These are phyloP conservation scores for Kodamaea hsintzibuensis DNA, from an alignment of 805 yeast species.

Conservation along the genomic window DNA sequence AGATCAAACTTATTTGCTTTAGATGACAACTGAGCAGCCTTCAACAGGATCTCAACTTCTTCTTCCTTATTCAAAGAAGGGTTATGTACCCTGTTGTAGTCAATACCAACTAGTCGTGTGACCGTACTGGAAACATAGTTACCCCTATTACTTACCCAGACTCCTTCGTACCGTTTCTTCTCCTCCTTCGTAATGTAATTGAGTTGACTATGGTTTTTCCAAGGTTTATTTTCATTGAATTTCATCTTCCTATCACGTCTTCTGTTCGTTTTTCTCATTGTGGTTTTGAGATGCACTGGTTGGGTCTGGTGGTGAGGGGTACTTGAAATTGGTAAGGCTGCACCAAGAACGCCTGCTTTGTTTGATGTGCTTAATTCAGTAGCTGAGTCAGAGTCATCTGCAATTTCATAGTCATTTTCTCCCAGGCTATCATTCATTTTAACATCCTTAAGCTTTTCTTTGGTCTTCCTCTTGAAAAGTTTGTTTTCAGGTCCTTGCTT, in stretches of 20 bases:
- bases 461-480: slow-evolving; percentile 23
- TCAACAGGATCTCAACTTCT: slow-evolving; percentile 21
- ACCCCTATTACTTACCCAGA: slow-evolving; percentile 90
- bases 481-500: slow-evolving; percentile 9
- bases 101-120: slow-evolving; percentile 31
- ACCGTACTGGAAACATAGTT: slow-evolving; percentile 46
- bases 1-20: slow-evolving; percentile 22
- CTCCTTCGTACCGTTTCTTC: slow-evolving; percentile 85
- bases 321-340: background rate
- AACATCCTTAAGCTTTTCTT: background rate
- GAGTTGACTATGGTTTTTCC: slow-evolving; percentile 80
- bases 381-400: slow-evolving; percentile 4
- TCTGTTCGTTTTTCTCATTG: slow-evolving; percentile 48
- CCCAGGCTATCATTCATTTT: slow-evolving; percentile 2
- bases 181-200: slow-evolving; percentile 57
- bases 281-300: slow-evolving; percentile 47
- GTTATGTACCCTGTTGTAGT: slow-evolving; percentile 18
- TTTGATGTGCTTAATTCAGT: background rate
- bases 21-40: slow-evolving; percentile 40
- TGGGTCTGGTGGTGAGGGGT: slow-evolving; percentile 4
- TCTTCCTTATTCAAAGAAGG: slow-evolving; percentile 15
- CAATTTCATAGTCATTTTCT: slow-evolving; percentile 9
- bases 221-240: slow-evolving; percentile 88
- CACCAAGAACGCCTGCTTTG: background rate
- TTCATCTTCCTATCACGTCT: slow-evolving; percentile 39